Evolutionary conservation across 2,329 filamentous ascomycete genomes (phyloP).

Genomic region (Fusarium poae): DNA sequence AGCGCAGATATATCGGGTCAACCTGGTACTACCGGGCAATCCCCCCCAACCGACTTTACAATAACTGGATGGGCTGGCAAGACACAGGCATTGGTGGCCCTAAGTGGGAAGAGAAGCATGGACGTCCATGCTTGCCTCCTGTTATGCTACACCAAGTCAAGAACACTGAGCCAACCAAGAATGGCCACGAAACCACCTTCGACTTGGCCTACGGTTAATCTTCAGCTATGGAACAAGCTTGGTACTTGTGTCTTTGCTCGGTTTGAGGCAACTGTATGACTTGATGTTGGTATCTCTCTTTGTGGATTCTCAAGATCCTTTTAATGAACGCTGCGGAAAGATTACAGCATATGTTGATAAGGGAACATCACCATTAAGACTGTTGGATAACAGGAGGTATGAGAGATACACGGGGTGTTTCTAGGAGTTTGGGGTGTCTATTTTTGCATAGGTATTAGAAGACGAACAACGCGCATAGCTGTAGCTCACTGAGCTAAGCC

Average conservation of each 20-base stretch:
- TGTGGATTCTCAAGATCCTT: constrained; percentile 13
- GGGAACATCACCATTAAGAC: constrained; percentile 36
- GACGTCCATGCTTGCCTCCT: constrained; percentile 69
- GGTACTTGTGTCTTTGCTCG: neutral
- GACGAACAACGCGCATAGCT: constrained; percentile 2
- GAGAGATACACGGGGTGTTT: constrained; percentile 49
- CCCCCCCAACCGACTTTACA: constrained; percentile 69
- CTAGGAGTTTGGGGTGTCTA: constrained; percentile 31
- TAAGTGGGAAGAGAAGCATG: constrained; percentile 68
- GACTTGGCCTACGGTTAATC: constrained; percentile 56
- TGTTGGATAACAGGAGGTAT: constrained; percentile 29
- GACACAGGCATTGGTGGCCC: constrained; percentile 67
- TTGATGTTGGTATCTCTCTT: constrained; percentile 23
- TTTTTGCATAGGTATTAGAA: constrained; percentile 20
- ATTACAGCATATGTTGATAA: constrained; percentile 39
- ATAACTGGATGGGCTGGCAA: constrained; percentile 73
- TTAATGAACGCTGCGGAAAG: constrained; percentile 10
- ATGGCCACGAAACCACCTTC: constrained; percentile 57
- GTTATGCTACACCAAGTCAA: constrained; percentile 72
- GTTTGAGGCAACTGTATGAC: constrained; percentile 7
- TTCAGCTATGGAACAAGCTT: neutral
- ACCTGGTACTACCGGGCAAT: constrained; percentile 73
- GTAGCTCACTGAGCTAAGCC: neutral
- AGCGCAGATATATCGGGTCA: constrained; percentile 68
- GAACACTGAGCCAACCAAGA: constrained; percentile 65